Conservation (phyloP, 768 basidiomycete species). For the Suillus plorans region DNA sequence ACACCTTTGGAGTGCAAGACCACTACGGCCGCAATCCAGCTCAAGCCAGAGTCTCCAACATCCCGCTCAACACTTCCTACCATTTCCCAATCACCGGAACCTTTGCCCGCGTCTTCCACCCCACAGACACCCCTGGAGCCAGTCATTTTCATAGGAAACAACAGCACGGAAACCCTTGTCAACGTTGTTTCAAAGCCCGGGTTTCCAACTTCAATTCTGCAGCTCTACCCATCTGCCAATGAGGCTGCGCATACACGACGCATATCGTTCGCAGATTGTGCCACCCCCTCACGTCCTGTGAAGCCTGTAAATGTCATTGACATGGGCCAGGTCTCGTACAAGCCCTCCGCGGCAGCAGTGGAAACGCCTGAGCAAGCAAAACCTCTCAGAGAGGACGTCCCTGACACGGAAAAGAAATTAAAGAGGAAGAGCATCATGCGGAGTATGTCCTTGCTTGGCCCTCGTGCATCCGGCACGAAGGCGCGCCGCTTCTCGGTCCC, state of each 20-base stretch:
- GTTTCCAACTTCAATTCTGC: neutral
- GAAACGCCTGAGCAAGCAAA: neutral
- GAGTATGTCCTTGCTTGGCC: slow-evolving; percentile 13
- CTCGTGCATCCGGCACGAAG: slow-evolving; percentile 12
- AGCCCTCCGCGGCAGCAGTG: neutral
- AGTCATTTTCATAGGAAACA: neutral
- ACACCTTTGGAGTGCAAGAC: neutral
- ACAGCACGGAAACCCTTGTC: neutral
- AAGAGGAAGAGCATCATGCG: slow-evolving; percentile 6
- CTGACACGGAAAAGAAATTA: too few species aligned
- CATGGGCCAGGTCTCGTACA: slow-evolving; percentile 1
- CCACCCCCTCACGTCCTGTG: neutral
- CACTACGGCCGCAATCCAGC: too few species aligned
- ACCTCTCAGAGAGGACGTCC: neutral
- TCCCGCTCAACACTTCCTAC: neutral
- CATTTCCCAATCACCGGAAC: neutral
- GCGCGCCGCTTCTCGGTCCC: slow-evolving; percentile 22
- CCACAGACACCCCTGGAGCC: neutral
- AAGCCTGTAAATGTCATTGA: neutral
- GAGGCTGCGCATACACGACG: neutral
- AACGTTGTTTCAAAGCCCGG: neutral
- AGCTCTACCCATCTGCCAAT: neutral
- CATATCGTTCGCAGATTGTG: neutral
- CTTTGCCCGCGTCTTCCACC: neutral
- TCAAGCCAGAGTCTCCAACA: neutral